Conservation (phyloP, 257 asterid genomes). For the Mentha longifolia region DNA sequence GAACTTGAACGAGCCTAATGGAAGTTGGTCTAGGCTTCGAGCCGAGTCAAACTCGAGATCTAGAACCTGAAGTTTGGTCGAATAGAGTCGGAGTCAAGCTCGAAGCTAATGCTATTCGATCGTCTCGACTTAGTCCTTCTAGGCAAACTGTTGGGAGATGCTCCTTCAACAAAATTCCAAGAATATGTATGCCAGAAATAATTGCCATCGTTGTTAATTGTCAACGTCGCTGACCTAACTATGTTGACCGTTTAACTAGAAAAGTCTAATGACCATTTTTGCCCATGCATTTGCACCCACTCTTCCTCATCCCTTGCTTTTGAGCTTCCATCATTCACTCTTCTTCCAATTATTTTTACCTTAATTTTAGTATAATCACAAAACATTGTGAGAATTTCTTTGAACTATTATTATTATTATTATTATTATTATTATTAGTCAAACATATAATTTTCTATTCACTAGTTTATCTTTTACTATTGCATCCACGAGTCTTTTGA, state of each 20-base stretch:
- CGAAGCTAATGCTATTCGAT: background rate
- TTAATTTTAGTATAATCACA: background rate
- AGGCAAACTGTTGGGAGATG: constrained; percentile 13
- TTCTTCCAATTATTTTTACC: background rate
- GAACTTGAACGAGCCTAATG: too few relatives aligned
- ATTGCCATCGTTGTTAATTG: constrained; percentile 25
- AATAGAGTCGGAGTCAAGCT: background rate
- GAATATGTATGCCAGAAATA: constrained; percentile 11
- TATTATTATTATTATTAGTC: too few relatives aligned
- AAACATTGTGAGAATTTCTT: too few relatives aligned
- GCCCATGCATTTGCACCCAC: background rate
- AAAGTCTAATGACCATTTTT: background rate
- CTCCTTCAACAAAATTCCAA: constrained; percentile 35
- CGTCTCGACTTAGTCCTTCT: background rate
- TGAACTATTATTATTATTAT: too few relatives aligned
- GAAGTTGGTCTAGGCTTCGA: too few relatives aligned
- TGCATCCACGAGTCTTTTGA: too few relatives aligned
- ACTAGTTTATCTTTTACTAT: too few relatives aligned
- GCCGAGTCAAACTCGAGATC: background rate
- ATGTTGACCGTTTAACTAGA: constrained; percentile 23
- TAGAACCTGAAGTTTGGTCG: too few relatives aligned
- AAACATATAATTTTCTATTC: too few relatives aligned
- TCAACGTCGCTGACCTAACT: constrained; percentile 38
- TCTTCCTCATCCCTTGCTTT: background rate
- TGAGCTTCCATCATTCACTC: background rate